These are phyloP conservation scores for Pseudogymnoascus sp. DNA, from an alignment of 2,329 filamentous ascomycete species.

Conservation along the genomic window DNA sequence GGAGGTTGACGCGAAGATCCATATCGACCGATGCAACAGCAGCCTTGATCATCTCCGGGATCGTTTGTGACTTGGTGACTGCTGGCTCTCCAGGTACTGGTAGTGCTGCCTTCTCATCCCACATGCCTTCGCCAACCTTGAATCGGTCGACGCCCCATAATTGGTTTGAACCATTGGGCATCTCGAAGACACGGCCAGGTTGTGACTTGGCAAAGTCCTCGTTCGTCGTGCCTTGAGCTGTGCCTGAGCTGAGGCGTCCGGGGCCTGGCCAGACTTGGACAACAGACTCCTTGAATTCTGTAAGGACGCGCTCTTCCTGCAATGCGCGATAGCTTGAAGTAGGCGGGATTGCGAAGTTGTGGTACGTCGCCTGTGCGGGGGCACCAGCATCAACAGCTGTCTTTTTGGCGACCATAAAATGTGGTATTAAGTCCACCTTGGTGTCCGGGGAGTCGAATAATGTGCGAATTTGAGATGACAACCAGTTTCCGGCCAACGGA, in stretches of 20 bases:
- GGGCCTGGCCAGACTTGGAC: constrained; percentile 89
- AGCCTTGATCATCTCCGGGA: constrained; percentile 73
- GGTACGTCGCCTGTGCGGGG: constrained; percentile 67
- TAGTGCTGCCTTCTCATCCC: constrained; percentile 74
- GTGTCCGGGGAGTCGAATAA: constrained; percentile 66
- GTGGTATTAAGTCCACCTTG: constrained; percentile 67
- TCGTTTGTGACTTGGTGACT: constrained; percentile 65
- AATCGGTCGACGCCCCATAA: constrained; percentile 87
- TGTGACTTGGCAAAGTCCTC: constrained; percentile 66
- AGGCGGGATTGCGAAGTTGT: constrained; percentile 56
- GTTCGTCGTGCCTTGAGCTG: constrained; percentile 50
- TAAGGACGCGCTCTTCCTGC: constrained; percentile 86
- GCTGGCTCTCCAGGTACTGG: constrained; percentile 34
- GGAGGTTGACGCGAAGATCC: constrained; percentile 73
- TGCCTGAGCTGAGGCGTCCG: constrained; percentile 47
- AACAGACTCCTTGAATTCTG: constrained; percentile 96
- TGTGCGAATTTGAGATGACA: constrained; percentile 78
- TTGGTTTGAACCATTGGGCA: constrained; percentile 94
- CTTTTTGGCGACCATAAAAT: constrained; percentile 84
- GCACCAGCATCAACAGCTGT: constrained; percentile 78
- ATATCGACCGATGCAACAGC: constrained; percentile 76
- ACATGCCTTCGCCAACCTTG: constrained; percentile 79
- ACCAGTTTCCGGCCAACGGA: constrained; percentile 77
- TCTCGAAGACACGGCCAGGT: constrained; percentile 85
- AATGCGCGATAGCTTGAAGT: constrained; percentile 67